Base-by-base conservation (phyloP, 1,139 yeast species). In the Kodamaea sp. region DNA sequence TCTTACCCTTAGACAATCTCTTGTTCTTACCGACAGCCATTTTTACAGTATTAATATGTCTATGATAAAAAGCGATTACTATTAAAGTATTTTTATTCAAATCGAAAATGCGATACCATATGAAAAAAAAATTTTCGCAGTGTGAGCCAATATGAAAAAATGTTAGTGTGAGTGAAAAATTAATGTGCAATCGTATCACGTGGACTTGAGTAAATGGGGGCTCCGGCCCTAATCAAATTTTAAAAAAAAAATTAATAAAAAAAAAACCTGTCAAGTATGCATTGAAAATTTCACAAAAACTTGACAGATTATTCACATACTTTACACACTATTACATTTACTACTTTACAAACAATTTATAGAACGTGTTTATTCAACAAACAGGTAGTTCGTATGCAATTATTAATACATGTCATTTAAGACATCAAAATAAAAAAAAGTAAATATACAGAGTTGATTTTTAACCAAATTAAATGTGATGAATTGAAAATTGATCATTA, bases 21-120 rank as follows among this genome's bases (percentile, higher is more conserved):
- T 71, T 71, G 62, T 71, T 71, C 59, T 71, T 71, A 55, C 77
- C 77, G 55, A 71, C 77, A 64, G 76, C 77, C 77, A 71, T 71
- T 50, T 46, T 58, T 39, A 27, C 27, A 12, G 38, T 35, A 36
- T 24, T 32, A 32, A 23, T 32, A 32, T 32, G 34, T 15, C 20
- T 15, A 15, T 15, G 20, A 15, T 15, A 15, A 15, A 15, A 32
- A 32, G 12, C 25, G 27, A 32, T 29, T 25, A 23, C 20, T 23
- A 8, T 32, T 27, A 24, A 10, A 25, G 29, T 27, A 8, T 24
- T 32, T 32, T 31, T 31, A 25, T 32, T 24, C 29, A 15, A 15
- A 4, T 15, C 20, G 4, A 15, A 15, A 15, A 15, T 15, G 20
- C 20, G 20, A 15, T 15, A 15, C 20, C 20, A 3, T 15, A 15